phyloP scores from a whole-genome alignment of 768 basidiomycete species.

The Galerina marginata region DNA sequence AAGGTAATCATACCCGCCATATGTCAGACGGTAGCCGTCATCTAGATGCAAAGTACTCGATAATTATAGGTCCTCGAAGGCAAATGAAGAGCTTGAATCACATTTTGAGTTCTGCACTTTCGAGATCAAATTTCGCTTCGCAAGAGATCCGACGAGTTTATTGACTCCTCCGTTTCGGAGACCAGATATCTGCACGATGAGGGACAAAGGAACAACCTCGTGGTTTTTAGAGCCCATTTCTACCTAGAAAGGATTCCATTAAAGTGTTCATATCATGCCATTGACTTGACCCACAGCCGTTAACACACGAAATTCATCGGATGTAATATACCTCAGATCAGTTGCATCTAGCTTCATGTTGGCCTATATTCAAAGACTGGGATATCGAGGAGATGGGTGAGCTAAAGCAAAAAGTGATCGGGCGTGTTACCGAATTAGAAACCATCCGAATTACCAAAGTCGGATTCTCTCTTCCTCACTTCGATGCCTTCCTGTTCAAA shows the following conservation, averaged over 20 bases:
- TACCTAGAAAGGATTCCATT: constrained; percentile 55
- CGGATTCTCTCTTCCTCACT: neutral
- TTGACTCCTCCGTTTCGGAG: constrained; percentile 91
- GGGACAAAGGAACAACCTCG: constrained; percentile 87
- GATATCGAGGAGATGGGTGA: neutral
- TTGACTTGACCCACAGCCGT: constrained; percentile 68
- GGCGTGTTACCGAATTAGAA: constrained; percentile 15
- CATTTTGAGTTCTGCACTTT: constrained; percentile 93
- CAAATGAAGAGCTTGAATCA: constrained; percentile 35
- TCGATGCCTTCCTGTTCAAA: neutral
- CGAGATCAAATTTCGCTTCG: constrained; percentile 90
- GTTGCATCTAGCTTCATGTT: constrained; percentile 93
- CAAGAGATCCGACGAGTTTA: constrained; percentile 88
- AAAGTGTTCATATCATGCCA: neutral
- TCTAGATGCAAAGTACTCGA: constrained; percentile 52
- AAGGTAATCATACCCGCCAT: constrained; percentile 97
- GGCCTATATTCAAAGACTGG: neutral
- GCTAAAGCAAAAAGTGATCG: constrained; percentile 22
- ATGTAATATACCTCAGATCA: constrained; percentile 89
- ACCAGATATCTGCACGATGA: constrained; percentile 94
- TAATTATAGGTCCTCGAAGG: constrained; percentile 6
- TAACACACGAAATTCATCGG: constrained; percentile 95
- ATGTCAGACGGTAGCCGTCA: constrained; percentile 96
- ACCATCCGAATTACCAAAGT: neutral
- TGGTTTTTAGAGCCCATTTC: constrained; percentile 99